These are phyloP conservation scores for Penicillium aurantiogriseum DNA, from an alignment of 2,329 filamentous ascomycete genomes.

Conservation along the genomic window DNA sequence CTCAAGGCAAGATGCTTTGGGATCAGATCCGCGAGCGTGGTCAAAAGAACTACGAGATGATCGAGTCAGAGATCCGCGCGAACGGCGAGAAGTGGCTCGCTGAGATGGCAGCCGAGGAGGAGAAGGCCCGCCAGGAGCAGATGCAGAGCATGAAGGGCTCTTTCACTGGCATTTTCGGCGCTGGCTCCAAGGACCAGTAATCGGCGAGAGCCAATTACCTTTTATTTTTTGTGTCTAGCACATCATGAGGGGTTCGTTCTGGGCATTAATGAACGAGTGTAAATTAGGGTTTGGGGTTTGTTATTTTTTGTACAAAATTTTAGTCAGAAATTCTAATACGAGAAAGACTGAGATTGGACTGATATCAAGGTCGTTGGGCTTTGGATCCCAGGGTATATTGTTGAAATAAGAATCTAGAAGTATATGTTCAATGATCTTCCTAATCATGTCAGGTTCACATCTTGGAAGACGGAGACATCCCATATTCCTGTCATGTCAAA, in stretches of 20 bases:
- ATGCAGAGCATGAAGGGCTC: conserved; percentile 89
- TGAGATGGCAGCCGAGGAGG: conserved; percentile 84
- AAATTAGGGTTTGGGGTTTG: conserved; percentile 36
- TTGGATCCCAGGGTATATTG: conserved; percentile 21
- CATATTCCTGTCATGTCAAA: conserved; percentile 49
- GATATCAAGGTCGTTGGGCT: conserved; percentile 13
- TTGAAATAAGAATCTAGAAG: conserved; percentile 11
- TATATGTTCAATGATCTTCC: conserved; percentile 4
- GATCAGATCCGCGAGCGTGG: conserved; percentile 91
- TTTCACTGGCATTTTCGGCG: conserved; percentile 59
- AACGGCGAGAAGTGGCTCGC: conserved; percentile 95
- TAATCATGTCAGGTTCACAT: conserved; percentile 33
- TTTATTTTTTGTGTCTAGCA: conserved; percentile 23
- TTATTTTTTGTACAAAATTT: conserved; percentile 29
- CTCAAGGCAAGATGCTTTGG: conserved; percentile 94
- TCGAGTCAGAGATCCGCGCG: conserved; percentile 87
- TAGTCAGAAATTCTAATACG: conserved; percentile 25
- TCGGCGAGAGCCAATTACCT: conserved; percentile 12
- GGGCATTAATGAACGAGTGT: conserved; percentile 33
- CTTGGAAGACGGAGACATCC: conserved; percentile 46
- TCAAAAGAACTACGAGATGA: conserved; percentile 80
- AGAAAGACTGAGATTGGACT: conserved; percentile 20
- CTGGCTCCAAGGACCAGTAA: conserved; percentile 29
- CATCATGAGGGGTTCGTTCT: conserved; percentile 30
- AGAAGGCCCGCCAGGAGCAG: conserved; percentile 84